These are phyloP conservation scores for Paramecium caudatum DNA, from an alignment of 73 alveolate genomes.

Conservation along the genomic window DNA sequence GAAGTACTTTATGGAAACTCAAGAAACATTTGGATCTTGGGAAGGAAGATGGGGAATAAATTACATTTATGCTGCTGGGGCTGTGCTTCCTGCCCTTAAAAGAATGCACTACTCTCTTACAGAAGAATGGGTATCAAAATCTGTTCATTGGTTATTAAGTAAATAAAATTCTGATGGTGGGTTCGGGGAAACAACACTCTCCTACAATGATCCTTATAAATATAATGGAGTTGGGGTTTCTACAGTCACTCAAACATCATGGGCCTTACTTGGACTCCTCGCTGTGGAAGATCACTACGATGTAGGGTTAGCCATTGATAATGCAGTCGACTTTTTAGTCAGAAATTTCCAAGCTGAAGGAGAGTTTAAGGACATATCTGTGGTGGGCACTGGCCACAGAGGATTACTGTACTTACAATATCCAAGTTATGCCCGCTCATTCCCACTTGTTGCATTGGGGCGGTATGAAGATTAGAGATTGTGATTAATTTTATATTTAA, in stretches of 20 bases:
- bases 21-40: constrained; percentile 74
- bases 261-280: constrained; percentile 71
- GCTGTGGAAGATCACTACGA: constrained; percentile 68
- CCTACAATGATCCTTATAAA: constrained; percentile 70
- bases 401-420: constrained; percentile 66
- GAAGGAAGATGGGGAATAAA: constrained; percentile 78
- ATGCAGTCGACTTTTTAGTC: constrained; percentile 45
- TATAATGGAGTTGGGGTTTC: constrained; percentile 73
- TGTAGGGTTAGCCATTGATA: constrained; percentile 48
- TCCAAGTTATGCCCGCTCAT: constrained; percentile 50
- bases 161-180: constrained; percentile 75
- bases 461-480: constrained; percentile 24
- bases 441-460: constrained; percentile 54
- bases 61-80: constrained; percentile 73
- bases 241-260: constrained; percentile 69
- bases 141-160: constrained; percentile 46
- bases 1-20: constrained; percentile 67
- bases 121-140: constrained; percentile 58
- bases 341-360: constrained; percentile 52
- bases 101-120: constrained; percentile 30
- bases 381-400: constrained; percentile 76
- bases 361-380: constrained; percentile 67
- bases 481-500: background rate
- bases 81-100: constrained; percentile 71
- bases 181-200: constrained; percentile 69